Conservation (phyloP, 2,329 filamentous ascomycete genomes). For the Madurella fahalii region DNA sequence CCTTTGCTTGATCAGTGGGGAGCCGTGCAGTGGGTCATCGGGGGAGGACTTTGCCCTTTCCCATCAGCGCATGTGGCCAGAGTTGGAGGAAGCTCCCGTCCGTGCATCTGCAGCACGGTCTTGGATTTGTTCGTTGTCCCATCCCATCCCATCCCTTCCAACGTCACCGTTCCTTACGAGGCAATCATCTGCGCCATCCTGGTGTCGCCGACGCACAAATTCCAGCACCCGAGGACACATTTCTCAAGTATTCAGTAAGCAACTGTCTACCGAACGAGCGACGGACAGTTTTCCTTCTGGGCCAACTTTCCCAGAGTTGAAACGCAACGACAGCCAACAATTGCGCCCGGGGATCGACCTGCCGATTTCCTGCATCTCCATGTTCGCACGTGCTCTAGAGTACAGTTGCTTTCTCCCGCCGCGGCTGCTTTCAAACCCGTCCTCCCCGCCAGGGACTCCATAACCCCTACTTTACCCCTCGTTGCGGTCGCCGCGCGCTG, state of each 20-base stretch:
- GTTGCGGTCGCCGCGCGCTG: neutral
- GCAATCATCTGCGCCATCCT: neutral
- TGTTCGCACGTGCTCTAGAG: neutral
- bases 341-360: neutral
- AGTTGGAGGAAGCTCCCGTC: neutral
- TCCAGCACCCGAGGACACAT: neutral
- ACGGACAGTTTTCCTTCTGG: neutral
- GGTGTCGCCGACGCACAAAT: neutral
- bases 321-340: neutral
- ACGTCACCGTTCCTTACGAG: neutral
- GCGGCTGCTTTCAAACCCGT: neutral
- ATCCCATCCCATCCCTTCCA: neutral
- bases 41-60: neutral
- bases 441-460: neutral
- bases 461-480: conserved; percentile 1
- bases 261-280: neutral
- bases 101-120: neutral
- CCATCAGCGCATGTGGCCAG: no score
- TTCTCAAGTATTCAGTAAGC: neutral
- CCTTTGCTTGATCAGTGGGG: neutral
- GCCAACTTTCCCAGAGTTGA: neutral
- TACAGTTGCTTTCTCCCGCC: neutral
- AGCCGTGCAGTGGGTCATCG: neutral
- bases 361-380: neutral
- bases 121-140: neutral